Evolutionary conservation across 2,329 filamentous ascomycete genomes (phyloP).

Genomic region (Grosmannia penicillata): DNA sequence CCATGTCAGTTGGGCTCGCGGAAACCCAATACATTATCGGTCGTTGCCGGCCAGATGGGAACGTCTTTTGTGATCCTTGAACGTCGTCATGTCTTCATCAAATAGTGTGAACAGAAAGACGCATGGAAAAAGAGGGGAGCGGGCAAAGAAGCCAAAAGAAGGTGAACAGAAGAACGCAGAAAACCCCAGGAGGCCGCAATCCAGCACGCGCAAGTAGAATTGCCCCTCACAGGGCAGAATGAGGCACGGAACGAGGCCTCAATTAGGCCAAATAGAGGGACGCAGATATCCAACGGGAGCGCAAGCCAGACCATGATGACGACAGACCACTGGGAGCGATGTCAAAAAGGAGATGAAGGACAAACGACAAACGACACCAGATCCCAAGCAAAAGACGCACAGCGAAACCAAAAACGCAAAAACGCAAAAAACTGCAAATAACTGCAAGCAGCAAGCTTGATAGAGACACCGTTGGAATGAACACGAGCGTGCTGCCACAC

Average conservation of each 20-base stretch:
- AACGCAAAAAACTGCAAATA: background rate
- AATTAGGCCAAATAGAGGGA: no score
- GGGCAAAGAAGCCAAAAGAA: background rate
- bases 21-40: constrained; percentile 10
- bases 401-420: background rate
- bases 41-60: constrained; percentile 12
- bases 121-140: background rate
- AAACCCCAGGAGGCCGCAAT: background rate
- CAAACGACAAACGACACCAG: background rate
- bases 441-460: no score
- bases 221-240: no score
- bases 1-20: background rate
- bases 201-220: no score
- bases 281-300: no score
- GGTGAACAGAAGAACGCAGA: background rate
- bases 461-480: background rate
- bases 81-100: constrained; percentile 9
- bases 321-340: no score
- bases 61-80: constrained; percentile 9
- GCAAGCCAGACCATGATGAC: background rate
- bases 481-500: background rate
- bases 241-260: no score
- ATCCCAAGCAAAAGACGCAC: background rate
- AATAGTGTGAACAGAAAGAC: background rate
- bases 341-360: background rate